Conservation (phyloP, 2,329 filamentous ascomycete species). For the Paracamarosporium sp. region DNA sequence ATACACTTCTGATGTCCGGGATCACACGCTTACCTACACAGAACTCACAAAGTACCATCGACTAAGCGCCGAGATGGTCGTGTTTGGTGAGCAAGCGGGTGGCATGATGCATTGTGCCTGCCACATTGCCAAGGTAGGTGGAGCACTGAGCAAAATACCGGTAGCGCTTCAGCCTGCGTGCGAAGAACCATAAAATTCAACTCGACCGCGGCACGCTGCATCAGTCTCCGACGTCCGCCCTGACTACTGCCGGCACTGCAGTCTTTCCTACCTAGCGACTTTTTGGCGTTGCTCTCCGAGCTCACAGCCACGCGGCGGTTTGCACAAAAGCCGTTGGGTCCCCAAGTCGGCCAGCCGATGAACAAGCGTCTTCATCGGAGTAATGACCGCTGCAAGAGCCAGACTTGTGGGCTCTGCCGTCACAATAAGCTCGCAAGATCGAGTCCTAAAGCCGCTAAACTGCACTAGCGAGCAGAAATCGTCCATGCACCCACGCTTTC, state of each 20-base stretch:
- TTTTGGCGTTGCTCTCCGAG: background rate
- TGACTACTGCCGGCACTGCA: background rate
- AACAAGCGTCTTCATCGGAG: background rate
- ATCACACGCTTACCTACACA: background rate
- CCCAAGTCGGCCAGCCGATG: background rate
- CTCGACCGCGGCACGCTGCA: background rate
- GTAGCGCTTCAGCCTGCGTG: too few relatives aligned
- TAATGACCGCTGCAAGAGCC: background rate
- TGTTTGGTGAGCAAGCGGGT: too few relatives aligned
- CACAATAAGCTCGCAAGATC: slow-evolving; percentile 9
- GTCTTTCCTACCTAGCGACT: background rate
- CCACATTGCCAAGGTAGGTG: background rate
- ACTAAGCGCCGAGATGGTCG: background rate
- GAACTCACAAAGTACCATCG: background rate
- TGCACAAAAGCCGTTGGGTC: background rate
- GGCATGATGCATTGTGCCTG: too few relatives aligned
- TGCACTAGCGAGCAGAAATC: slow-evolving; percentile 5
- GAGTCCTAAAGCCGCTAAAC: background rate
- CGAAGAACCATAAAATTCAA: background rate
- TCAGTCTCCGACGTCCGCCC: background rate
- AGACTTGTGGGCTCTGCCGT: background rate
- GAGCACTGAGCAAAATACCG: background rate
- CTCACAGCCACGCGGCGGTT: background rate
- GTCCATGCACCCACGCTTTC: slow-evolving; percentile 3
- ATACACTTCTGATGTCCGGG: background rate